These are phyloP conservation scores for Craterostigma plantagineum DNA, from an alignment of 257 asterid species.

Conservation along the genomic window DNA sequence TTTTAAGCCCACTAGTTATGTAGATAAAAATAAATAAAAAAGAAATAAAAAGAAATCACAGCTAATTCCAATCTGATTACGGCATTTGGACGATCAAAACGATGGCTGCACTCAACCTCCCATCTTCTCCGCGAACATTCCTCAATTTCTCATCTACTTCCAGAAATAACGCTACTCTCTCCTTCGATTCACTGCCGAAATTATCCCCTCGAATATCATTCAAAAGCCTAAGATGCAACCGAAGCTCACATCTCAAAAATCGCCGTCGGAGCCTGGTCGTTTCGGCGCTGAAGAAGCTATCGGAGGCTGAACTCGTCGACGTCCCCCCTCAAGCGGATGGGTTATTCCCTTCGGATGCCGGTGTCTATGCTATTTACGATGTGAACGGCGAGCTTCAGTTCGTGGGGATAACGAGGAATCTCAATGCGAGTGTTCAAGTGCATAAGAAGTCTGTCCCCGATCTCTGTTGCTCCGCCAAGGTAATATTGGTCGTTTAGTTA, in stretches of 20 bases:
- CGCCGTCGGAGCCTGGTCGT: conserved; percentile 28
- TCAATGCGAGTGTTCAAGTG: conserved; percentile 50
- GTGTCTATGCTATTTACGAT: conserved; percentile 73
- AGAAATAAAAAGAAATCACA: no score
- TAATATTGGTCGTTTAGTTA: conserved; percentile 10
- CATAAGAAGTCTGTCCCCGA: conserved; percentile 73
- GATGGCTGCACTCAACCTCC: no score
- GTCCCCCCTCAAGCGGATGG: conserved; percentile 35
- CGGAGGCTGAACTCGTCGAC: conserved; percentile 39
- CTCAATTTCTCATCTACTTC: conserved; percentile 14
- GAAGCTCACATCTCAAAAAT: conserved; percentile 6
- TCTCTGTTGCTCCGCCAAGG: conserved; percentile 75
- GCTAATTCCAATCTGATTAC: no score
- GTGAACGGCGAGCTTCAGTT: conserved; percentile 52
- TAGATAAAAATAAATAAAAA: no score
- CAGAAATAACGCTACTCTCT: conserved; percentile 17
- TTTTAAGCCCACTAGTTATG: no score
- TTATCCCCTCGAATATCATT: conserved; percentile 20
- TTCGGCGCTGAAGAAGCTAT: conserved; percentile 48
- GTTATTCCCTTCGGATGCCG: conserved; percentile 43
- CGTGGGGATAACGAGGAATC: conserved; percentile 70
- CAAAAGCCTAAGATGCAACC: conserved; percentile 11
- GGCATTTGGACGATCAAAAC: no score
- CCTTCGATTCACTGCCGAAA: conserved; percentile 21
- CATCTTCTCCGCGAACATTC: conserved; percentile 10